Evolutionary conservation across 2,329 filamentous ascomycete species (phyloP), one percentile per base, ranked within the genome.

Genomic region (Scytalidium sp.): DNA sequence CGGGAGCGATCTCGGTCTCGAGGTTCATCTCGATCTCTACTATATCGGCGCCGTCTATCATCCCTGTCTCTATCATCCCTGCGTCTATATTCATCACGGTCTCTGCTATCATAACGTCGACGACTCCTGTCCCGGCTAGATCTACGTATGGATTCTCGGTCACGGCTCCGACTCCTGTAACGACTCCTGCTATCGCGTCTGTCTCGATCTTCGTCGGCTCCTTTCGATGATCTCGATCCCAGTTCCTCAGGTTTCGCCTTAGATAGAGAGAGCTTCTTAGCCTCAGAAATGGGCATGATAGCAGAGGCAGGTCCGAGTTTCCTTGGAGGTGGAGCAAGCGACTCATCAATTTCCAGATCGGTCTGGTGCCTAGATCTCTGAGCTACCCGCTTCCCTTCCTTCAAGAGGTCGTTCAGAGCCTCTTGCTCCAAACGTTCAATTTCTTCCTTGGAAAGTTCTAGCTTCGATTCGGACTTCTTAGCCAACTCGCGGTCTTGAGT

Each of bases 331-430:
- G 65, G 64, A 19, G 64, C 62, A 20, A 67, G 51, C 19, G 52
- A 58, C 25, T 64, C 56, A 45, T 67, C 64, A 21, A 67, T 48
- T 43, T 66, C 63, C n/a, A 62, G 45, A 40, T 67, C 64, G 36
- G 63, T 22, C 51, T 64, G 59, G 54, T 65, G 59, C 51, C 64
- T 58, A 29, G 61, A 60, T 41, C 59, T 55, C 47, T 62, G 59
- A 13, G 61, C 55, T 19, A 60, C 51, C 21, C 55, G 53, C 29
- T 64, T 62, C 19, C 64, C 56, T 51, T 67, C 64, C 19, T 64
- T 64, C n/a, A 66, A 41, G 19, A 67, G 58, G 55, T 64, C 58
- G 44, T 62, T 58, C 11, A 67, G 50, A 41, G 65, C 65, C 54
- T 67, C 64, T 45, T 64, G 58, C 46, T 67, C 64, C 15, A 67